Evolutionary conservation across 2,329 filamentous ascomycete genomes (phyloP).

Genomic region (Rutstroemia sp.): DNA sequence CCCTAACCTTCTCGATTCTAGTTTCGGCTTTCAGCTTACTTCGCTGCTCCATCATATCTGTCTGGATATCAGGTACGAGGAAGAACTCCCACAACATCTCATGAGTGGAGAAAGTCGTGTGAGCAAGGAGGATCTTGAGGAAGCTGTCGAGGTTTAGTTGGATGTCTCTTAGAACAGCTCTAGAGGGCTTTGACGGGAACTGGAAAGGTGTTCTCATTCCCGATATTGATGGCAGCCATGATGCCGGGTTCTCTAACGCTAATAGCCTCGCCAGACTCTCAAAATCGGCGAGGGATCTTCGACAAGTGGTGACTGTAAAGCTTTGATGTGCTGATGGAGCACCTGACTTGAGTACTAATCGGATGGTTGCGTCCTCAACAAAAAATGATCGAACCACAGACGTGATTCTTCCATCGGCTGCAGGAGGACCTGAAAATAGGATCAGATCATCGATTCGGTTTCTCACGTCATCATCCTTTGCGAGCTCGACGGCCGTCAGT

Average conservation of each 20-base stretch:
- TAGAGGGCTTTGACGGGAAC: conserved; percentile 84
- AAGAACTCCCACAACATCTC: conserved; percentile 99
- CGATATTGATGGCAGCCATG: conserved; percentile 78
- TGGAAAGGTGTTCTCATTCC: conserved; percentile 83
- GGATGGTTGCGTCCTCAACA: conserved; percentile 89
- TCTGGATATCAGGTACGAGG: conserved; percentile 86
- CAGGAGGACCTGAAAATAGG: conserved; percentile 66
- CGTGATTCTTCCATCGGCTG: conserved; percentile 73
- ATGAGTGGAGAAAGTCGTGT: conserved; percentile 90
- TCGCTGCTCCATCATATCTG: conserved; percentile 82
- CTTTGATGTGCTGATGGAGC: conserved; percentile 73
- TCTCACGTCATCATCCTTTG: conserved; percentile 94
- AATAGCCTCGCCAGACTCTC: conserved; percentile 82
- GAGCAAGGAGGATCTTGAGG: conserved; percentile 74
- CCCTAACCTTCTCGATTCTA: conserved; percentile 73
- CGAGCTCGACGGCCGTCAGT: conserved; percentile 88
- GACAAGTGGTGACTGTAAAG: conserved; percentile 91
- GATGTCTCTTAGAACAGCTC: conserved; percentile 78
- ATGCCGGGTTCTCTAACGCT: conserved; percentile 83
- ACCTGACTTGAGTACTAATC: conserved; percentile 89
- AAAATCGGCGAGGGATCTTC: conserved; percentile 81
- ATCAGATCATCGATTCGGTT: conserved; percentile 95
- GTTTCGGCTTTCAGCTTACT: conserved; percentile 81
- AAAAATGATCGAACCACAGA: conserved; percentile 94
- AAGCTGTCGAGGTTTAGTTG: conserved; percentile 84